Base-by-base conservation (phyloP, 441 rosid genomes). In the Syzygium syzygioides region DNA sequence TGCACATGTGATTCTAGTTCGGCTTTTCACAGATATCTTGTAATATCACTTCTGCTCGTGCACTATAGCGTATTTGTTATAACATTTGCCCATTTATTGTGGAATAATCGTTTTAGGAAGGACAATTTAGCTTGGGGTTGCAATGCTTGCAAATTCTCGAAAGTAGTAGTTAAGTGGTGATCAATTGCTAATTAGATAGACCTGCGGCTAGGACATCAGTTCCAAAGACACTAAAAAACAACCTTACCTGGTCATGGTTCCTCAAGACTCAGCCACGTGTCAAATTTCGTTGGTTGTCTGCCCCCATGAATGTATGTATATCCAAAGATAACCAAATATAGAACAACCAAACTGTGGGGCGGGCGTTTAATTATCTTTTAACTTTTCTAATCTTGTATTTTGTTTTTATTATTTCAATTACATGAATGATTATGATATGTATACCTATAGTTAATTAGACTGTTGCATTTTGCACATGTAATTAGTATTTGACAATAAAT, bases 161-260 rank as follows among this genome's bases (percentile, higher is more conserved):
- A 5, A 4, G 28, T 41, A 1, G 0, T 10, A 28, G 4, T 41
- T 41, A 41, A 41, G 28, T 57, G 0, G 0, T 1, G 14, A 0
- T 28, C 25, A 13, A 26, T 56, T 5, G 25, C 25, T 2, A 57
- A 9, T 26, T 25, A 52, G 53, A 57, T 28, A 10, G 3, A 12
- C 13, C 28, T 60, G 66, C 17, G 13, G 66, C 17, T 41, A 41
- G 45, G 45, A 41, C 54, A 13, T 52, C 54, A 52, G 54, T 12
- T 52, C 14, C 13, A 52, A 52, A 30, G 9, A 3, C 1, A 13
- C 0, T 12, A 7, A 5, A 15, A 14, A 15, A 14, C 14, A 1
- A 30, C 32, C 1, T 14, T 7, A 14, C 28, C 30, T 13, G 32
- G 1, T 28, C 2, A 60, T 28, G 32, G 32, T 28, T 60, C 4